Conservation (phyloP, 2,329 filamentous ascomycete genomes). For the Xylariaceae sp. region DNA sequence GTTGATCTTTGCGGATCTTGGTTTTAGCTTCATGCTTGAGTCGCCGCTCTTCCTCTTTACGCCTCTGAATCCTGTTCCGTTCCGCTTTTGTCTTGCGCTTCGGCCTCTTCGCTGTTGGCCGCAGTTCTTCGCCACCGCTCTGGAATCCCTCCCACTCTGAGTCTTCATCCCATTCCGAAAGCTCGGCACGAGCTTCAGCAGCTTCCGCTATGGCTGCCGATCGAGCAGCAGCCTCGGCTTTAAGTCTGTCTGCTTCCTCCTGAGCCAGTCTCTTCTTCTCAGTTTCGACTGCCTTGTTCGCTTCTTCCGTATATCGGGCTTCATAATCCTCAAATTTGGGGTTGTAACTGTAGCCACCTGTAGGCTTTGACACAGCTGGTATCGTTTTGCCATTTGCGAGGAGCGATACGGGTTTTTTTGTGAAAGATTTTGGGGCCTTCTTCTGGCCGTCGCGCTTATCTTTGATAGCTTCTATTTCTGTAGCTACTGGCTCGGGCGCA, state of each 20-base stretch:
- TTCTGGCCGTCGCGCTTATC: conserved; percentile 57
- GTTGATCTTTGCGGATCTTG: conserved; percentile 75
- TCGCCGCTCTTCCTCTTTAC: conserved; percentile 83
- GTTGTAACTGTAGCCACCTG: conserved; percentile 90
- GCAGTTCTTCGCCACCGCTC: conserved; percentile 76
- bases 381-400: conserved; percentile 81
- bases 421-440: conserved; percentile 76
- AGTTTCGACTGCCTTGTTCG: conserved; percentile 76
- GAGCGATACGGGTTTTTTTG: conserved; percentile 78
- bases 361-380: conserved; percentile 78
- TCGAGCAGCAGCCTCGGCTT: conserved; percentile 68
- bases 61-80: conserved; percentile 84
- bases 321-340: conserved; percentile 88
- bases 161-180: conserved; percentile 81
- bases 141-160: conserved; percentile 91
- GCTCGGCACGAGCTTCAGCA: conserved; percentile 67
- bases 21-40: conserved; percentile 77
- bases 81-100: conserved; percentile 86
- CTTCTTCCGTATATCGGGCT: conserved; percentile 73
- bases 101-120: conserved; percentile 72
- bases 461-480: conserved; percentile 35
- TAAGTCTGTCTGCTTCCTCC: conserved; percentile 70
- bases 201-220: conserved; percentile 79
- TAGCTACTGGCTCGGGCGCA: conserved; percentile 43
- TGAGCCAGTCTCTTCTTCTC: conserved; percentile 76